phyloP scores from a whole-genome alignment of 768 basidiomycete species.

The Cantharellus anzutake region DNA sequence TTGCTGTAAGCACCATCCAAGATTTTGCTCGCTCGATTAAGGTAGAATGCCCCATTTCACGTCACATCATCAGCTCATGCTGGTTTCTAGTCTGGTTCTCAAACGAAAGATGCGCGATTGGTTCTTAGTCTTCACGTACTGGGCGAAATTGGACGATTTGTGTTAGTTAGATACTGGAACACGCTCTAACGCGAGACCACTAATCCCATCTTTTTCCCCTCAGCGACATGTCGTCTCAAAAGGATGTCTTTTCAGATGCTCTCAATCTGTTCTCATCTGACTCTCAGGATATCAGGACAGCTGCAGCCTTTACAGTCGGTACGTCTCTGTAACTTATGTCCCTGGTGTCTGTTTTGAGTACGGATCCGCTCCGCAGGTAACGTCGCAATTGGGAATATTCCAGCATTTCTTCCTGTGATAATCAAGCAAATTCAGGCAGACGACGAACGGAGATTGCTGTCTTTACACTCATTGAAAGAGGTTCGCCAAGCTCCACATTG shows the following conservation, averaged over 20 bases:
- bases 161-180: constrained; percentile 29
- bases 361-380: constrained; percentile 36
- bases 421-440: constrained; percentile 60
- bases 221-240: constrained; percentile 75
- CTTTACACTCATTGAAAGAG: constrained; percentile 88
- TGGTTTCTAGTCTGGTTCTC: constrained; percentile 8
- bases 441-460: constrained; percentile 59
- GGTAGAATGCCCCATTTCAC: constrained; percentile 20
- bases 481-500: constrained; percentile 20
- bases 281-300: constrained; percentile 71
- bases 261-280: constrained; percentile 59
- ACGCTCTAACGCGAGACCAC: not conserved
- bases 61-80: not conserved
- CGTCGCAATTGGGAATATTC: constrained; percentile 84
- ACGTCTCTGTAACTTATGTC: constrained; percentile 10
- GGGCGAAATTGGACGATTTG: constrained; percentile 82
- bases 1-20: constrained; percentile 68
- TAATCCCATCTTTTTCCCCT: not conserved
- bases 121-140: constrained; percentile 75
- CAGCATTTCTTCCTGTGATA: constrained; percentile 70
- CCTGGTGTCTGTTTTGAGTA: not conserved
- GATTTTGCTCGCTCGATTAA: constrained; percentile 70
- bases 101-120: constrained; percentile 42
- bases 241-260: constrained; percentile 55
- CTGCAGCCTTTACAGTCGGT: constrained; percentile 91